These are phyloP conservation scores for Calvatia gigantea DNA, from an alignment of 768 basidiomycete species.

Conservation along the genomic window DNA sequence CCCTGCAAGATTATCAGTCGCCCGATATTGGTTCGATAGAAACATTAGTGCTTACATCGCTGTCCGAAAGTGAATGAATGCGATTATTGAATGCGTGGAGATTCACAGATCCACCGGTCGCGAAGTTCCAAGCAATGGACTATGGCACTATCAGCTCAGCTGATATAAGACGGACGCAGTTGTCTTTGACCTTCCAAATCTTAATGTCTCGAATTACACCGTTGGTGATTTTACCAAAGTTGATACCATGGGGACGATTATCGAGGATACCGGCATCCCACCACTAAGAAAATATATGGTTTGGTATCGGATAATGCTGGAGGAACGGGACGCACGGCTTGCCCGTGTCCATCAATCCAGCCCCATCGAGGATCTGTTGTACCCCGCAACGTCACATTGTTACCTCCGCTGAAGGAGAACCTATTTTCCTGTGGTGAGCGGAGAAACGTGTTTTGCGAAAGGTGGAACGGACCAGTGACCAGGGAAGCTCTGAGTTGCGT, in stretches of 20 bases:
- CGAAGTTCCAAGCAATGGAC: conserved; percentile 61
- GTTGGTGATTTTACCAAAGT: conserved; percentile 48
- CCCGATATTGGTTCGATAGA: not conserved
- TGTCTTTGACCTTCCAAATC: conserved; percentile 39
- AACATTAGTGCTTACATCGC: conserved; percentile 20
- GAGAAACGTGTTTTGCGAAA: not conserved
- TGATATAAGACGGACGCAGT: not conserved
- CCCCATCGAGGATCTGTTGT: conserved; percentile 54
- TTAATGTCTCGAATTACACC: conserved; percentile 59
- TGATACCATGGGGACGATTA: conserved; percentile 53
- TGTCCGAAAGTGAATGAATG: conserved; percentile 51
- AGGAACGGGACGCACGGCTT: conserved; percentile 31
- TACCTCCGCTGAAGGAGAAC: conserved; percentile 53
- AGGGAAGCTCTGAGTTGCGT: conserved; percentile 33
- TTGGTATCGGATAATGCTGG: not conserved
- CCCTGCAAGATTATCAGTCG: conserved; percentile 26
- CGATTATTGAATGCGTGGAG: conserved; percentile 52
- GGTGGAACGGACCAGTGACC: conserved; percentile 37
- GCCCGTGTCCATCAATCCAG: conserved; percentile 63
- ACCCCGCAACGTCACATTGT: conserved; percentile 56
- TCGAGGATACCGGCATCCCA: conserved; percentile 51
- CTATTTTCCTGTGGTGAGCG: conserved; percentile 23
- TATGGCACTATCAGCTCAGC: conserved; percentile 16
- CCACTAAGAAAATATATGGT: conserved; percentile 36
- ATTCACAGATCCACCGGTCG: conserved; percentile 44